Evolutionary conservation across 2,329 filamentous ascomycete genomes (phyloP).

Genomic region (Fusarium citri): DNA sequence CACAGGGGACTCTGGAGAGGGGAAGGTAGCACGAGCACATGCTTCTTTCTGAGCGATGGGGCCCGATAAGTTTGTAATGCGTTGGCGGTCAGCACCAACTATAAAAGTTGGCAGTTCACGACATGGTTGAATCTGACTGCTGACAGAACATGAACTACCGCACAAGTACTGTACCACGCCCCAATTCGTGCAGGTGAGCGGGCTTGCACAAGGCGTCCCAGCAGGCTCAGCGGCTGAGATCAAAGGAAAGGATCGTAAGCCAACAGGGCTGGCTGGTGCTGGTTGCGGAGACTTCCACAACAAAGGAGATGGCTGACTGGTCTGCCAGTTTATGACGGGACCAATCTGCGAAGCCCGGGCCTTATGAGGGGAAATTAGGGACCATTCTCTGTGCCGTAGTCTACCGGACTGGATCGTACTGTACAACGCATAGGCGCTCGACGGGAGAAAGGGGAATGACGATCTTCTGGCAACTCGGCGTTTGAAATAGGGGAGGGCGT

Average conservation of each 20-base stretch:
- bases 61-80: constrained; percentile 8
- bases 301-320: constrained; percentile 30
- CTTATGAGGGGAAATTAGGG: constrained; percentile 38
- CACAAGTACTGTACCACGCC: constrained; percentile 4
- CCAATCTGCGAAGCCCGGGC: constrained; percentile 28
- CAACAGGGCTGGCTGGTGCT: constrained; percentile 28
- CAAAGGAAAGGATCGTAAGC: constrained; percentile 44
- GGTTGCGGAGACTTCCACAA: constrained; percentile 33
- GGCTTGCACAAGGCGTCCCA: constrained; percentile 39
- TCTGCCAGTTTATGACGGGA: constrained; percentile 18
- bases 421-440: constrained; percentile 28
- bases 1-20: neutral
- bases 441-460: constrained; percentile 32
- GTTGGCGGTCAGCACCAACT: constrained; percentile 38
- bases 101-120: constrained; percentile 13
- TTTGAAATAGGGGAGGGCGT: constrained; percentile 19
- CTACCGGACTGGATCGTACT: neutral
- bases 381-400: constrained; percentile 10
- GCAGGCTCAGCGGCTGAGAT: constrained; percentile 41
- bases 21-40: constrained; percentile 16
- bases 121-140: constrained; percentile 44
- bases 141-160: constrained; percentile 13
- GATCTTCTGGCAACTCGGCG: constrained; percentile 24
- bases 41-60: neutral
- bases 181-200: constrained; percentile 35